These are phyloP conservation scores for Gaeumannomyces tritici DNA, from an alignment of 2,329 filamentous ascomycete species.

Conservation along the genomic window DNA sequence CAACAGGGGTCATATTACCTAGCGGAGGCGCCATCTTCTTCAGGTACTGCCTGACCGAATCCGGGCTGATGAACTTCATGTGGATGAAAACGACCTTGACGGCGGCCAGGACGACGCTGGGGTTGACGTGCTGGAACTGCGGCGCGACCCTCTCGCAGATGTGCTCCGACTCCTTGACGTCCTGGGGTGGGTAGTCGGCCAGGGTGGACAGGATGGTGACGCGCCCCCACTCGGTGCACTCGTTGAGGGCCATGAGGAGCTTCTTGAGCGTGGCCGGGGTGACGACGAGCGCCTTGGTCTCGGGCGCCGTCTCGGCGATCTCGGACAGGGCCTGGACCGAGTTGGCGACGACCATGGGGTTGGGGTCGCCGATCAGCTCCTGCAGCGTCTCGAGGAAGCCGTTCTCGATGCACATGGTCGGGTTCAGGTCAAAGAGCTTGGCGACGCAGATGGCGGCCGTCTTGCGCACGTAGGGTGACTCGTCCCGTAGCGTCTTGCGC, in stretches of 20 bases:
- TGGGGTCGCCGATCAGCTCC: slow-evolving; percentile 93
- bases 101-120: slow-evolving; percentile 91
- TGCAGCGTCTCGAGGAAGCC: slow-evolving; percentile 90
- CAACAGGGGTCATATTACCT: slow-evolving; percentile 39
- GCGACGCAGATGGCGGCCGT: slow-evolving; percentile 96
- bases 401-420: slow-evolving; percentile 87
- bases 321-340: slow-evolving; percentile 89
- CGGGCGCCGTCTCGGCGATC: slow-evolving; percentile 81
- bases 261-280: slow-evolving; percentile 83
- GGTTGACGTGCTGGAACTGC: slow-evolving; percentile 97
- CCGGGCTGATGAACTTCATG: slow-evolving; percentile 74
- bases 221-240: slow-evolving; percentile 97
- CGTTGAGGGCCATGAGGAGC: slow-evolving; percentile 89
- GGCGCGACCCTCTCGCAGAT: slow-evolving; percentile 94
- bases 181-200: slow-evolving; percentile 76
- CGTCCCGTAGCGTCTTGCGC: slow-evolving; percentile 89
- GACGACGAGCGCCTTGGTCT: slow-evolving; percentile 78
- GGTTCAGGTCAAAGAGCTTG: slow-evolving; percentile 94
- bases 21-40: slow-evolving; percentile 98
- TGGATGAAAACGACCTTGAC: slow-evolving; percentile 97
- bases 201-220: slow-evolving; percentile 88
- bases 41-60: slow-evolving; percentile 74
- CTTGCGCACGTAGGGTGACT: slow-evolving; percentile 97
- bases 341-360: slow-evolving; percentile 98
- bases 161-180: slow-evolving; percentile 93